A percentile compares a stretch with the other conserved stretches of the same genome.
Evolutionary conservation across 1,139 yeast species (phyloP).

Genomic region (Pichia sp.): DNA sequence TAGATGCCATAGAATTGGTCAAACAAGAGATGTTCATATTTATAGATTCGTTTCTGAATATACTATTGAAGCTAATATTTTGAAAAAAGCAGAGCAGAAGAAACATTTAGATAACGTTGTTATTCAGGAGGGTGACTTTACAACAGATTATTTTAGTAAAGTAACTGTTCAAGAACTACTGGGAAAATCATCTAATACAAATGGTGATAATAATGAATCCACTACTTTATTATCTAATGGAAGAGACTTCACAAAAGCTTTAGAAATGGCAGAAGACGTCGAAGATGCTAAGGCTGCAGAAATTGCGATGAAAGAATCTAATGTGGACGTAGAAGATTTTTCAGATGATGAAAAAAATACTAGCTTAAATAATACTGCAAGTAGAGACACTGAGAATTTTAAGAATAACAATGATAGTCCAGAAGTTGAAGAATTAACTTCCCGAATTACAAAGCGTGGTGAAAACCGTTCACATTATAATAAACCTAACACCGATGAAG

Average conservation of each 20-base stretch:
- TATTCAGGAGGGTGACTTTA: slow-evolving; percentile 96
- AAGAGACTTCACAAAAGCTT: slow-evolving; percentile 55
- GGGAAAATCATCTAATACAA: slow-evolving; percentile 32
- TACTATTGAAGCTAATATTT: slow-evolving; percentile 92
- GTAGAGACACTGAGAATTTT: slow-evolving; percentile 9
- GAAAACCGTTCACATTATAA: no score
- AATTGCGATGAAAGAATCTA: slow-evolving; percentile 83
- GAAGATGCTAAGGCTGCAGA: slow-evolving; percentile 93
- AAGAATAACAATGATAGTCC: slow-evolving; percentile 16
- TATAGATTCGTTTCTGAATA: slow-evolving; percentile 93
- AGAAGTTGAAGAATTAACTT: slow-evolving; percentile 24
- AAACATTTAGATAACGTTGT: slow-evolving; percentile 91
- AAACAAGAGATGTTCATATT: slow-evolving; percentile 94
- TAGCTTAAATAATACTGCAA: slow-evolving; percentile 1
- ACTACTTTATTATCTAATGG: slow-evolving; percentile 31
- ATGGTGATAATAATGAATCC: slow-evolving; percentile 19
- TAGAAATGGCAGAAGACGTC: slow-evolving; percentile 94
- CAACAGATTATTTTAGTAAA: slow-evolving; percentile 91
- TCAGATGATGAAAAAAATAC: slow-evolving; percentile 35
- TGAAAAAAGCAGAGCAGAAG: slow-evolving; percentile 93
- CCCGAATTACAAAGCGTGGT: slow-evolving; percentile 20
- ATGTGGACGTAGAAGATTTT: slow-evolving; percentile 80
- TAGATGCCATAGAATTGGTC: slow-evolving; percentile 98
- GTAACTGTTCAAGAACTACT: slow-evolving; percentile 84
- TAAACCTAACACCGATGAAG: no score